Base-by-base conservation (phyloP, 805 yeast species). In the Candida xiaguanensis region DNA sequence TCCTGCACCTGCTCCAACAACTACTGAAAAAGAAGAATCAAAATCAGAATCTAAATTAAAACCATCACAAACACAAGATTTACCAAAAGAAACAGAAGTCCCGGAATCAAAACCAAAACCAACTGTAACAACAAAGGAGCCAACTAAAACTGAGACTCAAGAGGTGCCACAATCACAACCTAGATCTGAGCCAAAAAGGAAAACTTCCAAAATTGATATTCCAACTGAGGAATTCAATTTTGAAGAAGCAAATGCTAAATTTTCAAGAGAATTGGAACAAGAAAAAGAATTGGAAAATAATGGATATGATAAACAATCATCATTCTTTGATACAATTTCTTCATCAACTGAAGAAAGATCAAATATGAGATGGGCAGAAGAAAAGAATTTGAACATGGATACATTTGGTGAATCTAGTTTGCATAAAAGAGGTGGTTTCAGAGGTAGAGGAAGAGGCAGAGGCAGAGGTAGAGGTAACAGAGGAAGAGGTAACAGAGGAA, bases 301-400 rank as follows among this genome's bases (percentile, higher is more conserved):
- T 8, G 55, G 52, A 20, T 93, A 93, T 67, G 77, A 89, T 65
- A 88, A 82, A 59, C 75, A 76, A 53, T 77, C 88, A 11, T 89
- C 97, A 1, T 91, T 93, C 61, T 91, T 91, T 55, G 98, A 93
- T 62, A 78, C 76, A 45, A 77, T 91, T 41, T 84, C 95, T 8
- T 77, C 88, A 8, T 80, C 88, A 3, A 70, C 80, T 27, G 66
- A 57, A 33, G 75, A 73, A 38, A 72, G 72, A 35, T 54, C 62
- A 18, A 34, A 55, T 25, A 67, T 78, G 77, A 74, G 80, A 53
- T 82, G 95, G 80, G 66, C 74, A 34, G 85, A 82, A 49, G 95
- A 87, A 53, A 80, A 82, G 44, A 64, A 64, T 34, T 72, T 85
- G 54, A 88, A 88, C 58, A 53, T 78, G 62, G 95, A 86, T 60